Conservation (phyloP, 2,329 filamentous ascomycete genomes). For the Phaeosphaeriaceae sp. region DNA sequence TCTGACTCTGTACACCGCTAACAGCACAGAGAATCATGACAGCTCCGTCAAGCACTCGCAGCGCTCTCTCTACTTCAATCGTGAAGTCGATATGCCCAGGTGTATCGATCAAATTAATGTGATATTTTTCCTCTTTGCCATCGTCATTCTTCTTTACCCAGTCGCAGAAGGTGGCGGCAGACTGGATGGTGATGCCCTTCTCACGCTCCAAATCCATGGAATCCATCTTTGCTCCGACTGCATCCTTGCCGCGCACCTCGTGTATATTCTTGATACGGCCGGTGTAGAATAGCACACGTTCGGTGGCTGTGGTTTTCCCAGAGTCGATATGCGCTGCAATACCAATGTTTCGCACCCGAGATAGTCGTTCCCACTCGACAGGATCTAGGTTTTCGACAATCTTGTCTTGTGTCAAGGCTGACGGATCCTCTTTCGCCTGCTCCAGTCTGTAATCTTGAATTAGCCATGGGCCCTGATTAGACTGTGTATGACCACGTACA, state of each 20-base stretch:
- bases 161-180: slow-evolving; percentile 95
- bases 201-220: slow-evolving; percentile 99
- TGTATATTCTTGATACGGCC: slow-evolving; percentile 96
- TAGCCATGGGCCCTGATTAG: slow-evolving; percentile 20
- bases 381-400: slow-evolving; percentile 83
- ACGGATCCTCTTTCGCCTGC: slow-evolving; percentile 63
- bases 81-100: slow-evolving; percentile 99
- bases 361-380: slow-evolving; percentile 77
- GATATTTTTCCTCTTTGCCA: slow-evolving; percentile 86
- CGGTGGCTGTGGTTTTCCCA: slow-evolving; percentile 95
- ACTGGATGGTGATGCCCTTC: slow-evolving; percentile 99
- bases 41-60: slow-evolving; percentile 93
- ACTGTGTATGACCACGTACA: slow-evolving; percentile 35
- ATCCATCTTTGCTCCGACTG: slow-evolving; percentile 98
- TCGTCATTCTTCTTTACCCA: slow-evolving; percentile 79
- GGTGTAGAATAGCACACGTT: slow-evolving; percentile 97
- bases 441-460: slow-evolving; percentile 49
- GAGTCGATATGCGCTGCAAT: slow-evolving; percentile 99
- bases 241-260: slow-evolving; percentile 93
- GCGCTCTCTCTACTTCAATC: slow-evolving; percentile 94
- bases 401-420: slow-evolving; percentile 64
- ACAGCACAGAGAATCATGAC: slow-evolving; percentile 99
- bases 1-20: slow-evolving; percentile 96
- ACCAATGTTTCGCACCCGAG: slow-evolving; percentile 91
- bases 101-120: slow-evolving; percentile 98